Evolutionary conservation across 495 filamentous ascomycete genomes (phyloP), one percentile per base, ranked within the genome.

Genomic region (Aspergillus wentii): DNA sequence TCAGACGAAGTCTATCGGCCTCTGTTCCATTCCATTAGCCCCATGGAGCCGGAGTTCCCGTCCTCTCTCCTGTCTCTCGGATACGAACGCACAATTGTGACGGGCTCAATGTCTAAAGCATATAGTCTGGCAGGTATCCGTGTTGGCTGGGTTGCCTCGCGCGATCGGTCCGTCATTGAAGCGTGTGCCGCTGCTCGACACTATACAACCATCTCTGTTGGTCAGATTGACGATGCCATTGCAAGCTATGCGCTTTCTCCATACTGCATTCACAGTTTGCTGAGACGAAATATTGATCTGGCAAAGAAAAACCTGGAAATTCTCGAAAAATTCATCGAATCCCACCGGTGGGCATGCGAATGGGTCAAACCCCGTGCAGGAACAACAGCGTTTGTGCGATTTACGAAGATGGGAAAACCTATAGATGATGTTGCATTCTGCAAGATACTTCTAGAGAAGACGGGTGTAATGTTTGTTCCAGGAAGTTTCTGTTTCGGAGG

Each of bases 1-100:
- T 74, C 78, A 4, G 89, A 94, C 48, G 88, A 95, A 61, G 89
- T 94, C 6, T 95, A 94, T 56, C 76, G 86, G 4, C 89, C 89
- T 0, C 67, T 94, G n/a, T 94, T 90, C 71, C 88, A 94, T 64
- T 76, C 71, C 28, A 76, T 86, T 34, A 68, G 68, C 10, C 75
- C 78, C 2, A 52, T 69, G 25, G 69, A 77, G 38, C 16, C 62
- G 0, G 66, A 75, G 5, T 79, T 80, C 40, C 85, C 86, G 4
- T 79, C 78, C 1, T 88, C 84, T 0, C 60, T 82, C n/a, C 59
- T 88, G 2, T 80, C 82, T 0, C 58, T 94, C 8, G 78, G 79
- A 3, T 94, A 92, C 57, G 56, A 74, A 8, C 79, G 82, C 20
- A 73, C 75, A 4, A 72, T 94, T 16, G 76, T 74, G 17, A 94